phyloP scores from a whole-genome alignment of 2,329 filamentous ascomycete genomes.

The Talaromyces amestolkiae region DNA sequence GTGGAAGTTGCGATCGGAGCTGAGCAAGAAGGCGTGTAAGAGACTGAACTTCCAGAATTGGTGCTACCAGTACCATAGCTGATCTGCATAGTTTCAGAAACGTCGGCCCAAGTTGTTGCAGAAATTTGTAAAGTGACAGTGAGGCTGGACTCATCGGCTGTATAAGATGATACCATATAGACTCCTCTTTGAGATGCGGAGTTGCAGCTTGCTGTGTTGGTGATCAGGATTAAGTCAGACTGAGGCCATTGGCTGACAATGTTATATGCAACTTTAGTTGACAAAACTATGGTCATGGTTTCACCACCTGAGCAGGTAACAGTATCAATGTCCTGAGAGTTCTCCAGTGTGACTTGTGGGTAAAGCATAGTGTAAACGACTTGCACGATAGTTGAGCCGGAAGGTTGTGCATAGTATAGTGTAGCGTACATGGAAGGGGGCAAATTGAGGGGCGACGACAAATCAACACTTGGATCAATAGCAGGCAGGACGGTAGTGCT shows the following conservation, averaged over 20 bases:
- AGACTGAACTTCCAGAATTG: conserved; percentile 75
- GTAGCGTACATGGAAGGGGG: background rate
- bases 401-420: background rate
- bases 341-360: background rate
- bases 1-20: conserved; percentile 29
- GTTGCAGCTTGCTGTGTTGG: conserved; percentile 3
- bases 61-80: conserved; percentile 1
- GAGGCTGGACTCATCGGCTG: background rate
- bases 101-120: background rate
- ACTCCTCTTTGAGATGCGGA: background rate
- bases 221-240: conserved; percentile 1
- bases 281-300: background rate
- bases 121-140: background rate
- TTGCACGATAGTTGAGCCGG: background rate
- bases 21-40: conserved; percentile 68
- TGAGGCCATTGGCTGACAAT: conserved; percentile 1
- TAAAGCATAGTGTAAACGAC: conserved; percentile 5
- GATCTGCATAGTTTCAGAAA: conserved; percentile 1
- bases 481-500: background rate
- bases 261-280: background rate
- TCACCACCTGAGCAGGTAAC: background rate
- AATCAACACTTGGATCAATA: background rate
- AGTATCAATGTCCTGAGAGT: conserved; percentile 1
- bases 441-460: background rate
- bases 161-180: conserved; percentile 1